phyloP scores from a whole-genome alignment of 2,329 filamentous ascomycete species.

The Passalora sequoiae region DNA sequence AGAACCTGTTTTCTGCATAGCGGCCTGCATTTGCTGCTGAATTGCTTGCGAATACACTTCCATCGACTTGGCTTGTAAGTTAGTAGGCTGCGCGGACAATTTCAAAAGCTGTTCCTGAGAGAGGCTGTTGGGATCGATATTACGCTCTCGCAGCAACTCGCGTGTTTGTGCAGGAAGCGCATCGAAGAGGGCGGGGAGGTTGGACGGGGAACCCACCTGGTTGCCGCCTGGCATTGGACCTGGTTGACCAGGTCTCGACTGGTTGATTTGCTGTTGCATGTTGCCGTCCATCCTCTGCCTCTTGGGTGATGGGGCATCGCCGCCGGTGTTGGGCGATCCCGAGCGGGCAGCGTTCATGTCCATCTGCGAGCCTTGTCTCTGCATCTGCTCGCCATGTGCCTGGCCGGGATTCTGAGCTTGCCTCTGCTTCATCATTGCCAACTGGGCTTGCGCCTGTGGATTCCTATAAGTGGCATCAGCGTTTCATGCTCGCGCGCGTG shows the following conservation, averaged over 20 bases:
- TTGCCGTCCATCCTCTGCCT: conserved; percentile 72
- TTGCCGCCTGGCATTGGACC: conserved; percentile 28
- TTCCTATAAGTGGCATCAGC: conserved; percentile 2
- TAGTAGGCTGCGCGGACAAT: conserved; percentile 50
- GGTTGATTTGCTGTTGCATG: conserved; percentile 65
- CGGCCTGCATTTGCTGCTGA: conserved; percentile 74
- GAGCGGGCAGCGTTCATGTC: conserved; percentile 75
- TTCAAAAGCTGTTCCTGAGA: conserved; percentile 69
- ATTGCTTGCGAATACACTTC: conserved; percentile 82
- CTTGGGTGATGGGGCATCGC: conserved; percentile 88
- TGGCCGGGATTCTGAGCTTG: conserved; percentile 50
- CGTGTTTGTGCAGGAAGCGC: conserved; percentile 21
- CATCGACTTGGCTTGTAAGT: conserved; percentile 74
- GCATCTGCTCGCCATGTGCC: conserved; percentile 53
- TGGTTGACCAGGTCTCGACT: conserved; percentile 28
- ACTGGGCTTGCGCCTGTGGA: conserved; percentile 28
- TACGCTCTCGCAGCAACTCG: conserved; percentile 54
- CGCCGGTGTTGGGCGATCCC: conserved; percentile 63
- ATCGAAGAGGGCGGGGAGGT: conserved; percentile 21
- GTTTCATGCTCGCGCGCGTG: too few relatives aligned
- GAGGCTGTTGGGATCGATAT: conserved; percentile 70
- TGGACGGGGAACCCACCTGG: conserved; percentile 31
- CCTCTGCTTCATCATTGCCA: conserved; percentile 52
- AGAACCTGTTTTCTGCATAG: conserved; percentile 57
- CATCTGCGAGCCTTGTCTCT: conserved; percentile 79